Base-by-base conservation (phyloP, 2,329 filamentous ascomycete species). In the Rutstroemia sp. region DNA sequence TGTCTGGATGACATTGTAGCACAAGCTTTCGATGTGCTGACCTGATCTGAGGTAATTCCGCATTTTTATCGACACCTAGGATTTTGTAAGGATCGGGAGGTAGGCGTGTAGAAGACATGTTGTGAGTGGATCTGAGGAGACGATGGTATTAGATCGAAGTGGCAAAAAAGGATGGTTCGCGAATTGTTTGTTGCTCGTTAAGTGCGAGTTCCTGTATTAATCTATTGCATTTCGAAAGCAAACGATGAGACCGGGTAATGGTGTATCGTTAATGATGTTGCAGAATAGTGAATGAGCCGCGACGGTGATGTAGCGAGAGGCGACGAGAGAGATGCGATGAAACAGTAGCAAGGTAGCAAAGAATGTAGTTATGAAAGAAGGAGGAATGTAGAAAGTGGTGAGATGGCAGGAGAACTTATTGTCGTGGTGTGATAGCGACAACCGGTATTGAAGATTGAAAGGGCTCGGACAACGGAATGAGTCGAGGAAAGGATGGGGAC, bases 1-100 rank as follows among this genome's bases (percentile, higher is more conserved):
- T 95, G 77, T 96, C 92, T 36, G 92, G 92, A 65, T 96, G 92
- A 69, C 87, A 92, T 71, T 88, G 90, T 64, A 96, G 81, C 38
- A 89, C 89, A 42, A 95, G 83, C 71, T 95, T 95, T 65, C 88
- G 84, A 74, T 96, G 86, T 16, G 89, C 87, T 51, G 82, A 80
- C 67, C 89, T 87, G 70, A 96, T 92, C 64, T 86, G 82, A 48
- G 83, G 64, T 44, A 84, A 70, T 59, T 87, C 82, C 48, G 89
- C 88, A 71, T 86, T 82, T 68, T 82, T 87, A 59, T 84, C 69
- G 57, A 96, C 80, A 53, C 88, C 88, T 50, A 96, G 79, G 54
- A 82, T 78, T 67, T 78, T 81, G 76, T 95, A 96, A 49, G 90
- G 92, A 74, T 97, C 89, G 8, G 65, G 62, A 44, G 66, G 63